phyloP scores from a whole-genome alignment of 2,329 filamentous ascomycete species.

The Lasiodiplodia hormozganensis region DNA sequence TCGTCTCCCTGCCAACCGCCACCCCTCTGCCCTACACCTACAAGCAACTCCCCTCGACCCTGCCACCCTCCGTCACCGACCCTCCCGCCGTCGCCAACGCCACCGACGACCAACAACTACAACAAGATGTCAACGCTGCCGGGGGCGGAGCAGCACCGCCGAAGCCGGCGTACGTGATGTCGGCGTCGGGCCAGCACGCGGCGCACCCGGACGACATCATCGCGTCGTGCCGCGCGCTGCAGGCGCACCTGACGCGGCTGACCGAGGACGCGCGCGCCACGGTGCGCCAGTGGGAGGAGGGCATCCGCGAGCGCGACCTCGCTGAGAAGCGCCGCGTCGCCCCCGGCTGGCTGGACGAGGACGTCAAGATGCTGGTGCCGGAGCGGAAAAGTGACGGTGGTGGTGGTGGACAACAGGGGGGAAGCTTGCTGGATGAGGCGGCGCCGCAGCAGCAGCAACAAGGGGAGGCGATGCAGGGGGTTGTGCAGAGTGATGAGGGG shows the following conservation, averaged over 20 bases:
- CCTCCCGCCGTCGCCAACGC: constrained; percentile 64
- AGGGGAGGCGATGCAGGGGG: constrained; percentile 25
- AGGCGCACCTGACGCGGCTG: constrained; percentile 74
- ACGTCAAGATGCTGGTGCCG: constrained; percentile 68
- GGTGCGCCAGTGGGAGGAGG: constrained; percentile 73
- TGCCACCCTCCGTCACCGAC: constrained; percentile 74
- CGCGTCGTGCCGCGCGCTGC: constrained; percentile 78
- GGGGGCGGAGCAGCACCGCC: neutral
- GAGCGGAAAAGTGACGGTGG: constrained; percentile 53
- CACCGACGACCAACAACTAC: constrained; percentile 44
- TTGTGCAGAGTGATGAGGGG: constrained; percentile 59
- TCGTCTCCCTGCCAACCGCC: constrained; percentile 86
- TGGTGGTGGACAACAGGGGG: constrained; percentile 1
- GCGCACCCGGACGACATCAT: constrained; percentile 89
- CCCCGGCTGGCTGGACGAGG: constrained; percentile 81
- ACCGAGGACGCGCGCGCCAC: constrained; percentile 71
- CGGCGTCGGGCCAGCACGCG: constrained; percentile 71
- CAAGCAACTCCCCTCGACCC: constrained; percentile 83
- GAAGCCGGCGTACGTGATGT: constrained; percentile 71
- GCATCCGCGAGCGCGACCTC: constrained; percentile 69
- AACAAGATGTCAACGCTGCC: neutral
- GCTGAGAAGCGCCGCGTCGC: constrained; percentile 81
- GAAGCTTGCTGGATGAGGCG: constrained; percentile 19
- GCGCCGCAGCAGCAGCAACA: constrained; percentile 40
- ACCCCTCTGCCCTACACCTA: constrained; percentile 96